These are phyloP conservation scores for Venturia oleaginea DNA, from an alignment of 2,329 filamentous ascomycete species.

Conservation along the genomic window DNA sequence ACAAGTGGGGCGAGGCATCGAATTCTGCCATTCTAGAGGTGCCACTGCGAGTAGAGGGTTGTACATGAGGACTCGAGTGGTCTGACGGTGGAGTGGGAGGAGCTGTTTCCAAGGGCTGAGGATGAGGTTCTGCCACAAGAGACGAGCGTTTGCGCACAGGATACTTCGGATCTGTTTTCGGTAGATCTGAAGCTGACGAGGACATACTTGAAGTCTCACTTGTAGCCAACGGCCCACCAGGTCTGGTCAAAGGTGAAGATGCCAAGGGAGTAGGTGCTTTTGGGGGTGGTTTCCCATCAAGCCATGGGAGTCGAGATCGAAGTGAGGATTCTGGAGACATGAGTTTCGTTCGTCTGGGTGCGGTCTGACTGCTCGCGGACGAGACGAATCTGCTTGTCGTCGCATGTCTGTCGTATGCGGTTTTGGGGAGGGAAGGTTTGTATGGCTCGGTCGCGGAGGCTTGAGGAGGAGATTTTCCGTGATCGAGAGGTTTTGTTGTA, in stretches of 20 bases:
- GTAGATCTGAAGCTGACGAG: background rate
- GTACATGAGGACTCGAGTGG: background rate
- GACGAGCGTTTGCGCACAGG: background rate
- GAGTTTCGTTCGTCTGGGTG: background rate
- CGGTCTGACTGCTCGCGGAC: background rate
- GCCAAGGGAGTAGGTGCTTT: background rate
- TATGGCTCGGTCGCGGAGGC: background rate
- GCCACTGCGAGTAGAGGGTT: background rate
- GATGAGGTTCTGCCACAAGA: background rate
- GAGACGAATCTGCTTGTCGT: background rate
- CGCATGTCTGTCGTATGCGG: background rate
- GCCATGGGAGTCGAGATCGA: conserved; percentile 12
- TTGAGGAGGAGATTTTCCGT: background rate
- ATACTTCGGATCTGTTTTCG: background rate
- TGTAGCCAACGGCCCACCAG: background rate
- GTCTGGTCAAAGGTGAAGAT: background rate
- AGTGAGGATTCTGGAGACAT: conserved; percentile 6
- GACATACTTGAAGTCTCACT: background rate
- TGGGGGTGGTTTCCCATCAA: conserved; percentile 3
- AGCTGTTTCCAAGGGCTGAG: background rate
- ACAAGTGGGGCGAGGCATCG: background rate
- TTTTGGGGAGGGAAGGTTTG: background rate
- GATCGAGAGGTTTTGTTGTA: background rate
- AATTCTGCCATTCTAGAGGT: background rate
- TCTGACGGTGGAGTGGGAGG: background rate